phyloP scores from a whole-genome alignment of 1,139 yeast genomes.

The Debaryomyces coudertii region DNA sequence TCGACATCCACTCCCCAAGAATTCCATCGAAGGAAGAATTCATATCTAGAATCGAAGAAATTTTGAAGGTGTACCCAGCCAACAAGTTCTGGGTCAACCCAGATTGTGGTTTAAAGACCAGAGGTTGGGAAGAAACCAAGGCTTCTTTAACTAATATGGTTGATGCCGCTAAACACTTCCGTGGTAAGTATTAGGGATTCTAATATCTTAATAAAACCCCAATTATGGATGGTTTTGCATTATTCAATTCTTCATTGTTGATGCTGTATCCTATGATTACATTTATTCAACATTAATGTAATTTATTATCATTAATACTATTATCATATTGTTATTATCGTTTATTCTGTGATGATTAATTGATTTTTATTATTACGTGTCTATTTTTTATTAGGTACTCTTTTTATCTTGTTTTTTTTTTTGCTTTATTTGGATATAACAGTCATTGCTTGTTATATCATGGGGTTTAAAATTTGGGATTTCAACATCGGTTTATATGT shows the following conservation, averaged over 20 bases:
- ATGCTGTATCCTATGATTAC: conserved; percentile 50
- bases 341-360: conserved; percentile 24
- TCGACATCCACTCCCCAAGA: conserved; percentile 99
- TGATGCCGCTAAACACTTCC: conserved; percentile 96
- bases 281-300: conserved; percentile 73
- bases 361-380: conserved; percentile 21
- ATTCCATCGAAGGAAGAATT: conserved; percentile 97
- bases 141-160: conserved; percentile 96
- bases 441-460: conserved; percentile 20
- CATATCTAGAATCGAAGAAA: conserved; percentile 88
- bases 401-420: conserved; percentile 12
- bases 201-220: conserved; percentile 22
- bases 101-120: conserved; percentile 99
- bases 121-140: conserved; percentile 90
- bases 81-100: conserved; percentile 99
- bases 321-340: conserved; percentile 18
- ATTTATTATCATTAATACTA: conserved; percentile 24
- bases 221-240: conserved; percentile 26
- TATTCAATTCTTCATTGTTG: conserved; percentile 42
- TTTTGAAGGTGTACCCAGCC: conserved; percentile 95
- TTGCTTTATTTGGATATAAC: conserved; percentile 10
- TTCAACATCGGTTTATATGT: conserved; percentile 51
- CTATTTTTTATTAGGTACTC: conserved; percentile 24
- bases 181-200: conserved; percentile 52
- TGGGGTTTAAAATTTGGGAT: conserved; percentile 52